Conservation (phyloP, 176 grass and related monocot genomes). For the Eragrostis nindensis region DNA sequence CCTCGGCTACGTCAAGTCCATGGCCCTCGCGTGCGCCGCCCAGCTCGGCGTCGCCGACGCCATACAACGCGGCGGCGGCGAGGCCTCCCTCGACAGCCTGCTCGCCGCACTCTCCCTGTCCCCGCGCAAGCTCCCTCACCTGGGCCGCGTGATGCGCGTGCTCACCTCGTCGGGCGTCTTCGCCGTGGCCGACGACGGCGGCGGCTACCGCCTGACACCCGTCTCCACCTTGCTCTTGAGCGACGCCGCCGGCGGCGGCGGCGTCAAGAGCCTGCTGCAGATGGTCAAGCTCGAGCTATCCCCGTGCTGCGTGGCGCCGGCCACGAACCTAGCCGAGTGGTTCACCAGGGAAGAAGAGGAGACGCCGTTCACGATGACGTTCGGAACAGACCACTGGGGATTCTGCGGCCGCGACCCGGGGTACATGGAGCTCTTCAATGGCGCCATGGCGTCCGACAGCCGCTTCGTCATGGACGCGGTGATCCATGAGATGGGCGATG, state of each 20-base stretch:
- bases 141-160: constrained; percentile 41
- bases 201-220: constrained; percentile 39
- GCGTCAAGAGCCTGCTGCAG: too few species aligned
- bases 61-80: constrained; percentile 40
- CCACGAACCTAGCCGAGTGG: constrained; percentile 26
- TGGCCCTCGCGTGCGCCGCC: constrained; percentile 43
- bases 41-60: constrained; percentile 47
- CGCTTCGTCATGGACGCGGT: constrained; percentile 19
- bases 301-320: not conserved
- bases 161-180: constrained; percentile 42
- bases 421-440: constrained; percentile 29
- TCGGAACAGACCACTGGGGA: constrained; percentile 27
- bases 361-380: not conserved
- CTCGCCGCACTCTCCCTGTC: constrained; percentile 28
- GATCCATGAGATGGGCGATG: not conserved
- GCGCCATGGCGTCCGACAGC: constrained; percentile 25
- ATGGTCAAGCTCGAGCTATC: not conserved
- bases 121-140: constrained; percentile 18
- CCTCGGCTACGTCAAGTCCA: constrained; percentile 41
- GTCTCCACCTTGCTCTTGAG: too few species aligned
- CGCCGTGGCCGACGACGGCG: not conserved
- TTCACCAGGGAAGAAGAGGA: constrained; percentile 27
- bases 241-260: too few species aligned
- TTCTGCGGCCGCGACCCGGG: not conserved
- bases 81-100: constrained; percentile 9